These are phyloP conservation scores for Coprinopsis sp. DNA, from an alignment of 768 basidiomycete species.

Conservation along the genomic window DNA sequence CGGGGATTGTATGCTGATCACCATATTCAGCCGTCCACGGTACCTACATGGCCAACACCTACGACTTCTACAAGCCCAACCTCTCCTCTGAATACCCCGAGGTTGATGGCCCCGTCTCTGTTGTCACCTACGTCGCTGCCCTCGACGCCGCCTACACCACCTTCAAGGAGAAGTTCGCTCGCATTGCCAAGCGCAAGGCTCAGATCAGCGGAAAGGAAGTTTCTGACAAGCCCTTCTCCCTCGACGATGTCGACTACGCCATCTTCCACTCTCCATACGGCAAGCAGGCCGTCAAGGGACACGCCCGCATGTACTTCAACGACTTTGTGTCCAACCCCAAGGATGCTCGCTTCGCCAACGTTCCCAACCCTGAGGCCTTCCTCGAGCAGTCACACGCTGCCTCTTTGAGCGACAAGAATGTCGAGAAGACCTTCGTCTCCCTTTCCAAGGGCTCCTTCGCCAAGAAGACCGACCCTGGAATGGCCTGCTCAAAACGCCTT, in stretches of 20 bases:
- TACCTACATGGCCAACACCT: constrained; percentile 94
- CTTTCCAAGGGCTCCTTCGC: constrained; percentile 72
- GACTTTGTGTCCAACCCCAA: constrained; percentile 84
- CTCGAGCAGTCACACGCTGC: constrained; percentile 62
- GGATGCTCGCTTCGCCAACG: constrained; percentile 60
- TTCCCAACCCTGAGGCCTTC: constrained; percentile 67
- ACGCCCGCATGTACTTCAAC: constrained; percentile 87
- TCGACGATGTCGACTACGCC: constrained; percentile 84
- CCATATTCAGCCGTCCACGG: constrained; percentile 83
- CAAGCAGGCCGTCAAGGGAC: constrained; percentile 97
- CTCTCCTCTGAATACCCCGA: constrained; percentile 93
- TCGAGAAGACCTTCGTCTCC: constrained; percentile 92
- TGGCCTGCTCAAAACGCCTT: constrained; percentile 84
- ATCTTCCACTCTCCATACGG: constrained; percentile 98
- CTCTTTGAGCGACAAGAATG: constrained; percentile 86
- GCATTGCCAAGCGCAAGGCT: constrained; percentile 47
- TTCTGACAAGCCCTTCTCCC: constrained; percentile 52
- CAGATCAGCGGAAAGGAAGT: constrained; percentile 37
- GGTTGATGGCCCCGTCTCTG: constrained; percentile 95
- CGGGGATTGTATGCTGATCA: not conserved
- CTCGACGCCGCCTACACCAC: constrained; percentile 85
- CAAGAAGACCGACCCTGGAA: constrained; percentile 70
- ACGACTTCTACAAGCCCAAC: constrained; percentile 99
- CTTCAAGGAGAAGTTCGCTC: constrained; percentile 78
- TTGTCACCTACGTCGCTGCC: constrained; percentile 91